Conservation (phyloP, 1,139 yeast genomes). For the Suhomyces atakaporum region DNA sequence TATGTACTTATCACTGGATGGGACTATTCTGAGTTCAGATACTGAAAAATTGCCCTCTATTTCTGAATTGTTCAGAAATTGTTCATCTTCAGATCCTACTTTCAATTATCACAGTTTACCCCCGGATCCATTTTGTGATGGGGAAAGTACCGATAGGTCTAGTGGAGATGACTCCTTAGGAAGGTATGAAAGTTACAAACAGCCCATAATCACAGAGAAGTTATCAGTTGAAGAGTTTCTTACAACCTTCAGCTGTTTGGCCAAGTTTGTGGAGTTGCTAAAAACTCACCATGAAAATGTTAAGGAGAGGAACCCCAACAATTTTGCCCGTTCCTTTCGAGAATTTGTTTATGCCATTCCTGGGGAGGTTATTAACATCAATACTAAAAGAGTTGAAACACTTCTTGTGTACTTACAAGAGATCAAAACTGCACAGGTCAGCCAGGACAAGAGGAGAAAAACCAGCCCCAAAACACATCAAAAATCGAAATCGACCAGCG, state of each 20-base stretch:
- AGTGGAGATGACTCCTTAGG: too few relatives aligned
- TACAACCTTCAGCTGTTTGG: neutral
- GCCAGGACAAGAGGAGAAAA: neutral
- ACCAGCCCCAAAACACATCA: neutral
- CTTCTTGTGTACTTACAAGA: neutral
- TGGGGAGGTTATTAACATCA: neutral
- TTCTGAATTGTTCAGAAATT: conserved; percentile 1
- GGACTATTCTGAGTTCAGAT: neutral
- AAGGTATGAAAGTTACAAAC: too few relatives aligned
- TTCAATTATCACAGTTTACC: too few relatives aligned
- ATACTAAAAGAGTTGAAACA: neutral
- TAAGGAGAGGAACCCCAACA: neutral
- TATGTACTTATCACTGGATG: neutral
- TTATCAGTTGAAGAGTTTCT: neutral
- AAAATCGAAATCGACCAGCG: neutral
- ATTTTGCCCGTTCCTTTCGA: neutral
- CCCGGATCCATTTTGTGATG: too few relatives aligned
- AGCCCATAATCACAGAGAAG: neutral
- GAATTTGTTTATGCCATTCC: neutral
- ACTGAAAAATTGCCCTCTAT: conserved; percentile 1
- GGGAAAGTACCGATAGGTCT: too few relatives aligned
- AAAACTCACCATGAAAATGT: neutral
- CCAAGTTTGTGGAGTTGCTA: neutral
- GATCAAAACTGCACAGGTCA: neutral
- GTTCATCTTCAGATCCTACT: neutral